Conservation (phyloP, 495 filamentous ascomycete species). For the Penicillium angulare region DNA sequence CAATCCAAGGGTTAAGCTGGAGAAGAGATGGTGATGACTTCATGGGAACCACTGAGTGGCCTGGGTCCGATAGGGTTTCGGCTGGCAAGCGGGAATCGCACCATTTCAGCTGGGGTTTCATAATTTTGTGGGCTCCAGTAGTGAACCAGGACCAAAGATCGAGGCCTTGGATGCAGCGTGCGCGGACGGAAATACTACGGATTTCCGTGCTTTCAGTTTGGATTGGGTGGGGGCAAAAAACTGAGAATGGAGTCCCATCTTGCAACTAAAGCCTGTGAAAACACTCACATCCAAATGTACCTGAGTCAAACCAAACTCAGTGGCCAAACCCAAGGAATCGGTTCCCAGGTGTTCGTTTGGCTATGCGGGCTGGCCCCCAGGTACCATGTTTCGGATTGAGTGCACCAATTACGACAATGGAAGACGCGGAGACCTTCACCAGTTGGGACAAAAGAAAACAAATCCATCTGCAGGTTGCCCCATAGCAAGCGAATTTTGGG, state of each 20-base stretch:
- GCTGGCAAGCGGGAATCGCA: constrained; percentile 9
- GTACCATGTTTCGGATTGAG: constrained; percentile 4
- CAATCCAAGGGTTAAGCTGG: background rate
- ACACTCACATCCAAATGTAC: constrained; percentile 2
- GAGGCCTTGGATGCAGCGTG: background rate
- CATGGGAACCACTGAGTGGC: constrained; percentile 2
- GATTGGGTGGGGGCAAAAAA: background rate
- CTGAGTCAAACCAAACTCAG: constrained; percentile 7
- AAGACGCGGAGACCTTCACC: background rate
- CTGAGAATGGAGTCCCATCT: background rate
- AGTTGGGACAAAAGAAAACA: background rate
- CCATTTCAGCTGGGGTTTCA: background rate
- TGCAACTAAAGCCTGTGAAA: background rate
- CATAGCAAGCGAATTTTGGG: constrained; percentile 1
- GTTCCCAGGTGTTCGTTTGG: constrained; percentile 15
- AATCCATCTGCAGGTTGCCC: background rate
- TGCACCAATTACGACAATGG: background rate
- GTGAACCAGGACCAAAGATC: constrained; percentile 1
- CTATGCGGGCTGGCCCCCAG: background rate
- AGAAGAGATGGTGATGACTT: constrained; percentile 1
- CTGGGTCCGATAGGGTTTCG: constrained; percentile 18
- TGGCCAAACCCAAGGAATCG: constrained; percentile 4
- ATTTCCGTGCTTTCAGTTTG: background rate
- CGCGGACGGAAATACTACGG: constrained; percentile 3
- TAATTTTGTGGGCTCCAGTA: constrained; percentile 1